phyloP scores from a whole-genome alignment of 768 basidiomycete species.

The Termitomyces sp. region DNA sequence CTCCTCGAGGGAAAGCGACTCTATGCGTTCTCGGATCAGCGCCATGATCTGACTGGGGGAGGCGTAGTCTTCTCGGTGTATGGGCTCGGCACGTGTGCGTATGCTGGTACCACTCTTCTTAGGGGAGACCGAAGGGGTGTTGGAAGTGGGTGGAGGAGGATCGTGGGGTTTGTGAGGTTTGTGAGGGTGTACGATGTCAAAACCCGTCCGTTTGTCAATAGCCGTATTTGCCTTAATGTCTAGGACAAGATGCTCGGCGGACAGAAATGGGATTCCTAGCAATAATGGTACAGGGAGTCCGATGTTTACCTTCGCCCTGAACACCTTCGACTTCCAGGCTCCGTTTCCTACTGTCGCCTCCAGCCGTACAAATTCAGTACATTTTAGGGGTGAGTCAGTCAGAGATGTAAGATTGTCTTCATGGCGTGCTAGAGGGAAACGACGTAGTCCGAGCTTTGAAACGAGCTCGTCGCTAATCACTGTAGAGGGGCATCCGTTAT shows the following conservation, averaged over 20 bases:
- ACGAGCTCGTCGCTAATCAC: conserved; percentile 19
- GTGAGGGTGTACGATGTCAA: not conserved
- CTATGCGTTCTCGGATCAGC: not conserved
- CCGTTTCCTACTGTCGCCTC: conserved; percentile 14
- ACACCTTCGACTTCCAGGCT: conserved; percentile 18
- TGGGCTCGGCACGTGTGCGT: not conserved
- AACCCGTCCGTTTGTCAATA: conserved; percentile 11
- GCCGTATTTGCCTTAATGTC: conserved; percentile 18
- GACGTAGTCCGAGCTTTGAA: conserved; percentile 3
- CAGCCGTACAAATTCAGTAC: conserved; percentile 22
- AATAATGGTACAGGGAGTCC: conserved; percentile 22
- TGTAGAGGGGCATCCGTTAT: conserved; percentile 15
- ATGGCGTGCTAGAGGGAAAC: conserved; percentile 14
- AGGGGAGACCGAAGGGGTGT: not conserved
- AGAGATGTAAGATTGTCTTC: conserved; percentile 22
- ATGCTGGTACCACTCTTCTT: too few relatives aligned
- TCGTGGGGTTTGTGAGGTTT: not conserved
- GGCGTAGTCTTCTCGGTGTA: not conserved
- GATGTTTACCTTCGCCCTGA: conserved; percentile 19
- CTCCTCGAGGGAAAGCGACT: not conserved
- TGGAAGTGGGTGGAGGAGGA: too few relatives aligned
- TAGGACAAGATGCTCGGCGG: conserved; percentile 18
- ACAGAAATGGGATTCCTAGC: conserved; percentile 25
- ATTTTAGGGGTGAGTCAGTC: conserved; percentile 10
- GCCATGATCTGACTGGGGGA: not conserved